Evolutionary conservation across 2,329 filamentous ascomycete genomes (phyloP).

Genomic region (Magnaporthales sp.): DNA sequence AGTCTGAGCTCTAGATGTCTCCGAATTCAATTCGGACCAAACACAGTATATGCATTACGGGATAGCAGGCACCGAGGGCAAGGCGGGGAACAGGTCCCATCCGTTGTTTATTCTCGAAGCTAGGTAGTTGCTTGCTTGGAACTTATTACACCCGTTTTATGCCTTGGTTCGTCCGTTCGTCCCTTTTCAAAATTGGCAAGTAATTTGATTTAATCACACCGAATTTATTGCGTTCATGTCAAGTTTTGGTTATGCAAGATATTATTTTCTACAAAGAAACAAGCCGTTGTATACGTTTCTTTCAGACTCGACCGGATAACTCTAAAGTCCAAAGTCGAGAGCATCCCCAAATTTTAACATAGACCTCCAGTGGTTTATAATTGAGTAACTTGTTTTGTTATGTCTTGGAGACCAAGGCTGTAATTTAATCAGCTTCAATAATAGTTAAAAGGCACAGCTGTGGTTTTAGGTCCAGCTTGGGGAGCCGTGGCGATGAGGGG

Average conservation of each 20-base stretch:
- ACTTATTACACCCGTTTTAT: background rate
- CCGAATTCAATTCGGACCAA: background rate
- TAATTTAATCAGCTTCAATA: background rate
- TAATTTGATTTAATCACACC: background rate
- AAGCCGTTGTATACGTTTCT: background rate
- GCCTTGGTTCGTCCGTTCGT: background rate
- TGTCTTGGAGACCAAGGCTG: background rate
- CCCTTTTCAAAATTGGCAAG: background rate
- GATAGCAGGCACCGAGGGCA: background rate
- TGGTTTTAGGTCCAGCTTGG: too few species aligned
- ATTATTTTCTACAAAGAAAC: background rate
- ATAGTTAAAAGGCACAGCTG: too few species aligned
- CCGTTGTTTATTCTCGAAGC: background rate
- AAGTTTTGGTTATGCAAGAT: background rate
- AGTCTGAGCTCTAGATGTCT: background rate
- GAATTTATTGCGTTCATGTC: background rate
- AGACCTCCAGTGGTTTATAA: background rate
- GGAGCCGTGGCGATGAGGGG: background rate
- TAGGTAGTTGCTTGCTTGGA: background rate
- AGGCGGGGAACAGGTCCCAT: background rate
- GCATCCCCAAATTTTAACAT: background rate
- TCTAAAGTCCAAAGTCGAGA: background rate
- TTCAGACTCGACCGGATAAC: background rate
- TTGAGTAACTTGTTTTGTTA: background rate
- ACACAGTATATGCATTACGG: background rate